A percentile compares a stretch with the other conserved stretches of the same genome.
These are phyloP conservation scores for Suillus placidus DNA, from an alignment of 768 basidiomycete species.

Conservation along the genomic window DNA sequence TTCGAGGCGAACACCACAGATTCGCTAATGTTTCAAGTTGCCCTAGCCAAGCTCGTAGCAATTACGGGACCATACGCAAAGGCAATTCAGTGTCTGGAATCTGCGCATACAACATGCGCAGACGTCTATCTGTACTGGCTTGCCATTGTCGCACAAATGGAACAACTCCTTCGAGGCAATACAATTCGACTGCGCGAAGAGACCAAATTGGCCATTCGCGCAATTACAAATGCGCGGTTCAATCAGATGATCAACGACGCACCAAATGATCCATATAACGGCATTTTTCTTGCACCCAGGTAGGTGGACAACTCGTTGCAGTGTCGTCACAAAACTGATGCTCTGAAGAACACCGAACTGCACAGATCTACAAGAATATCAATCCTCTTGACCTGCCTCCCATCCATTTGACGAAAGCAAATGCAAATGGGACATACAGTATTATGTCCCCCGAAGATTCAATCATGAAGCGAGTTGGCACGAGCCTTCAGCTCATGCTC, in stretches of 20 bases:
- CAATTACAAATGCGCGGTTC: slow-evolving; percentile 22
- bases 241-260: slow-evolving; percentile 26
- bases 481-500: too few relatives aligned
- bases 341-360: too few relatives aligned
- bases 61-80: slow-evolving; percentile 22
- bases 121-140: slow-evolving; percentile 31
- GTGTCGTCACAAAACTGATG: too few relatives aligned
- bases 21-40: slow-evolving; percentile 10
- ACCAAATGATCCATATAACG: slow-evolving; percentile 16
- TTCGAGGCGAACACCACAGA: too few relatives aligned
- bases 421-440: too few relatives aligned
- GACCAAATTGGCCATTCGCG: slow-evolving; percentile 13
- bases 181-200: not conserved
- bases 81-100: slow-evolving; percentile 29
- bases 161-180: slow-evolving; percentile 15
- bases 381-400: too few relatives aligned
- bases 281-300: too few relatives aligned
- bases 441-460: too few relatives aligned
- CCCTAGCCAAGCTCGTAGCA: slow-evolving; percentile 9
- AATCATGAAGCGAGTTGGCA: too few relatives aligned
- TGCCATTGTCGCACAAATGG: slow-evolving; percentile 18
- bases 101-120: slow-evolving; percentile 22
- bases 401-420: too few relatives aligned
- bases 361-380: too few relatives aligned
- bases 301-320: too few relatives aligned